These are phyloP conservation scores for Botrytis fabae DNA, from an alignment of 2,329 filamentous ascomycete species.

Conservation along the genomic window DNA sequence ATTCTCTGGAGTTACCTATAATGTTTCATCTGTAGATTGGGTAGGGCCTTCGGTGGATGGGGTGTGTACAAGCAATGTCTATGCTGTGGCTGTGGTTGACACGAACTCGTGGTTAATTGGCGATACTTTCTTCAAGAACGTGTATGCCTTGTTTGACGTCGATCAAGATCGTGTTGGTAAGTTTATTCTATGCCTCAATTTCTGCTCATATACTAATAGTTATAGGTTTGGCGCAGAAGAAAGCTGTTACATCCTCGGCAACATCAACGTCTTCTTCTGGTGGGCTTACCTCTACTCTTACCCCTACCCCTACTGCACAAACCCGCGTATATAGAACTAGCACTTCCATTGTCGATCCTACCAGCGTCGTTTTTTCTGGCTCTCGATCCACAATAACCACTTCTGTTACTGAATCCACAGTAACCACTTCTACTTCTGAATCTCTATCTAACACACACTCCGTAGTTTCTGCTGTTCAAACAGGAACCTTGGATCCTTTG, in stretches of 20 bases:
- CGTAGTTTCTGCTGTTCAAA: constrained; percentile 13
- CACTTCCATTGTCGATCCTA: background rate
- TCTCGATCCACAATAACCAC: constrained; percentile 10
- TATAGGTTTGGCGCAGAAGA: constrained; percentile 23
- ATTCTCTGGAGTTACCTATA: constrained; percentile 68
- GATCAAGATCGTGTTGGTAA: constrained; percentile 65
- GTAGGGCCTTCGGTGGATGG: constrained; percentile 48
- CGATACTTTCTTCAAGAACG: constrained; percentile 85
- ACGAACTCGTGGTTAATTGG: constrained; percentile 71
- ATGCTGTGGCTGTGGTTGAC: constrained; percentile 66
- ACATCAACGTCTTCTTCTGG: constrained; percentile 24
- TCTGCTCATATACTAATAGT: background rate
- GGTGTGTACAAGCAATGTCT: constrained; percentile 70
- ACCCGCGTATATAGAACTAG: constrained; percentile 1
- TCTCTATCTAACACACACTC: background rate
- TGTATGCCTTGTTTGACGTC: constrained; percentile 81
- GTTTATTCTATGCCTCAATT: constrained; percentile 29
- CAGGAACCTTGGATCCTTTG: background rate
- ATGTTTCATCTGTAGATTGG: constrained; percentile 71
- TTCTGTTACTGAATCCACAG: background rate
- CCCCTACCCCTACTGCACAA: background rate
- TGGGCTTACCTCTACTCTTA: constrained; percentile 22
- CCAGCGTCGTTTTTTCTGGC: background rate
- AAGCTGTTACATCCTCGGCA: background rate
- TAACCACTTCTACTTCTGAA: constrained; percentile 11